These are phyloP conservation scores for Asterochloris erici DNA, from an alignment of 139 green algal genomes.

Conservation along the genomic window DNA sequence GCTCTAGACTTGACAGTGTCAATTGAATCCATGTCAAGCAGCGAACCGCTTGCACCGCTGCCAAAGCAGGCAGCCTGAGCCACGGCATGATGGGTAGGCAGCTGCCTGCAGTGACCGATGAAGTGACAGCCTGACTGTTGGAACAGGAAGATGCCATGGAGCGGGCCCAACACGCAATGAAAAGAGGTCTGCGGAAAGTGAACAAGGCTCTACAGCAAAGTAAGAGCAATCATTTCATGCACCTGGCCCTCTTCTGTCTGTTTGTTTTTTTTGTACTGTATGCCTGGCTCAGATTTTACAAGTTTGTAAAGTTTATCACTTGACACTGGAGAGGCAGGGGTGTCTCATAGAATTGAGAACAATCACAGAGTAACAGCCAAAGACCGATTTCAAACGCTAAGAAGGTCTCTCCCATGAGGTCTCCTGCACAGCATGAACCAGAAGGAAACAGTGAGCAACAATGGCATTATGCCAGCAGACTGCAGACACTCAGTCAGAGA, in stretches of 20 bases:
- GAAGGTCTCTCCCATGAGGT: slow-evolving; percentile 26
- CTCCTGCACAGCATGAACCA: slow-evolving; percentile 19
- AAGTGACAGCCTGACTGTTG: neutral
- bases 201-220: slow-evolving; percentile 30
- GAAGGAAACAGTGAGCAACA: neutral
- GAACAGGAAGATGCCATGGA: slow-evolving; percentile 33
- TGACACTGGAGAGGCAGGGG: slow-evolving; percentile 6
- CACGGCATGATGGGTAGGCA: too few species aligned
- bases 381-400: slow-evolving; percentile 10
- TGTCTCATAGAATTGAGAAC: neutral
- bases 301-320: slow-evolving; percentile 15
- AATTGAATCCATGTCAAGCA: neutral
- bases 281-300: slow-evolving; percentile 24
- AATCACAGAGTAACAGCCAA: neutral
- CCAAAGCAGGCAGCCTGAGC: neutral
- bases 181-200: slow-evolving; percentile 20
- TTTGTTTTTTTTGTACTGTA: slow-evolving; percentile 36
- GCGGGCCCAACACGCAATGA: slow-evolving; percentile 23
- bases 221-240: slow-evolving; percentile 47
- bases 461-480: neutral
- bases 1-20: neutral
- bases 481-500: neutral
- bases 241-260: slow-evolving; percentile 37
- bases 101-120: neutral
- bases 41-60: neutral